Percentiles rank a stretch among this genome's conserved stretches.
These are phyloP conservation scores for Forsythia suspensa DNA, from an alignment of 257 asterid genomes.

Conservation along the genomic window DNA sequence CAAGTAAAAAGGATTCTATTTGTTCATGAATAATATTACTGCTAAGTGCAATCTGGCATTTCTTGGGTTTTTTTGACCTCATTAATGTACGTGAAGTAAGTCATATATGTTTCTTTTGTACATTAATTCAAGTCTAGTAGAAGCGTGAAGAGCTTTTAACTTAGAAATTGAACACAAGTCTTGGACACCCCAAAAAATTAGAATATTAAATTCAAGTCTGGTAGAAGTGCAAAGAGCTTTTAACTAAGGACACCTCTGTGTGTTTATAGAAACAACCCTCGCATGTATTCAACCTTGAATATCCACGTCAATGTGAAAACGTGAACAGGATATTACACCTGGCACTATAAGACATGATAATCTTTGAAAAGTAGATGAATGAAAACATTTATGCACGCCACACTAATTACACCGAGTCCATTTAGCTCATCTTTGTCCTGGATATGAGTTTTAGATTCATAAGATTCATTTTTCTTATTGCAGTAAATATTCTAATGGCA, in stretches of 20 bases:
- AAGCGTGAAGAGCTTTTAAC: background rate
- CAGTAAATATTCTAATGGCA: too few species aligned
- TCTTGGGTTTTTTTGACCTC: background rate
- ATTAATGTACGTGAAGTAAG: background rate
- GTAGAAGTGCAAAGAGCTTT: too few species aligned
- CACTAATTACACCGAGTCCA: too few species aligned
- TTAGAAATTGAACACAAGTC: background rate
- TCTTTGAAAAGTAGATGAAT: too few species aligned
- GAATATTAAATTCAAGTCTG: background rate
- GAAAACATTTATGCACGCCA: too few species aligned
- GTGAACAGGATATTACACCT: background rate
- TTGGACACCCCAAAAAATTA: background rate
- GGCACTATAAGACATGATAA: too few species aligned
- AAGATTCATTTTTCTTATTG: too few species aligned
- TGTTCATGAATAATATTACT: background rate
- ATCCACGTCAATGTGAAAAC: background rate
- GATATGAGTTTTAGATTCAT: too few species aligned
- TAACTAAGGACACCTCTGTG: background rate
- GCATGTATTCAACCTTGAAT: background rate
- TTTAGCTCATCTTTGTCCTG: too few species aligned
- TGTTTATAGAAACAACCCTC: background rate
- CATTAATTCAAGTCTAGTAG: background rate
- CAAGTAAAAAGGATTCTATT: background rate
- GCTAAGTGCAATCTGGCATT: background rate
- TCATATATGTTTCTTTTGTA: background rate